phyloP scores from a whole-genome alignment of 2,329 filamentous ascomycete species.

The Ceratocystis smalleyi region DNA sequence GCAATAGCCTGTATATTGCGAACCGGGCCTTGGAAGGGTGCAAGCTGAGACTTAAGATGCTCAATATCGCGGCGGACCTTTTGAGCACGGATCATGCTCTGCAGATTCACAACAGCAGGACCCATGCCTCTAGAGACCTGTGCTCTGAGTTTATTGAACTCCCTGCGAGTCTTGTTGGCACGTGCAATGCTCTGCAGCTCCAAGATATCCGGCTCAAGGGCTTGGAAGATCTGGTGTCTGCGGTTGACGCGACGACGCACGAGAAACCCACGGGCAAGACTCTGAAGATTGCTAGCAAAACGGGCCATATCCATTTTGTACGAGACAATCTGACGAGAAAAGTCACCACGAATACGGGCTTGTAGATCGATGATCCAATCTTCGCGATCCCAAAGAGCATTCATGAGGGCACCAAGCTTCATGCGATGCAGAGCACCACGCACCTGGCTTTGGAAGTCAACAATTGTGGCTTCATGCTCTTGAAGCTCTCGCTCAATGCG shows the following conservation, averaged over 20 bases:
- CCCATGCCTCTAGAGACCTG: slow-evolving; percentile 4
- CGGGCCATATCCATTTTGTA: slow-evolving; percentile 71
- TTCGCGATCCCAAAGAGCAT: slow-evolving; percentile 76
- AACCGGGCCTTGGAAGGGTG: slow-evolving; percentile 46
- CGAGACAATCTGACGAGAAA: slow-evolving; percentile 63
- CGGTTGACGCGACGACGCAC: slow-evolving; percentile 47
- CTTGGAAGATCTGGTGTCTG: slow-evolving; percentile 53
- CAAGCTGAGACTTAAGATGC: slow-evolving; percentile 42
- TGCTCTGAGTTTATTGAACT: not conserved
- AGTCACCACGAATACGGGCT: slow-evolving; percentile 73
- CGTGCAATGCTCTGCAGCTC: slow-evolving; percentile 51
- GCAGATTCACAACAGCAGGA: slow-evolving; percentile 32
- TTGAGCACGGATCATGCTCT: slow-evolving; percentile 61
- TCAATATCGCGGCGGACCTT: slow-evolving; percentile 46
- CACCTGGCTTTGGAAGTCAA: slow-evolving; percentile 75
- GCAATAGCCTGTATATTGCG: slow-evolving; percentile 49
- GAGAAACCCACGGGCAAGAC: slow-evolving; percentile 59
- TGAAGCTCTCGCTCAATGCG: slow-evolving; percentile 65
- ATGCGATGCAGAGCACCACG: slow-evolving; percentile 67
- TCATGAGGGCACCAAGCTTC: slow-evolving; percentile 67
- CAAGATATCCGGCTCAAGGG: slow-evolving; percentile 55
- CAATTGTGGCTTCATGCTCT: slow-evolving; percentile 56
- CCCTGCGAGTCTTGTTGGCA: slow-evolving; percentile 9
- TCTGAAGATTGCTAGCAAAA: slow-evolving; percentile 70
- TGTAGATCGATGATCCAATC: slow-evolving; percentile 66